Conservation (phyloP, 495 filamentous ascomycete genomes). For the Hypomontagnella submonticulosa region DNA sequence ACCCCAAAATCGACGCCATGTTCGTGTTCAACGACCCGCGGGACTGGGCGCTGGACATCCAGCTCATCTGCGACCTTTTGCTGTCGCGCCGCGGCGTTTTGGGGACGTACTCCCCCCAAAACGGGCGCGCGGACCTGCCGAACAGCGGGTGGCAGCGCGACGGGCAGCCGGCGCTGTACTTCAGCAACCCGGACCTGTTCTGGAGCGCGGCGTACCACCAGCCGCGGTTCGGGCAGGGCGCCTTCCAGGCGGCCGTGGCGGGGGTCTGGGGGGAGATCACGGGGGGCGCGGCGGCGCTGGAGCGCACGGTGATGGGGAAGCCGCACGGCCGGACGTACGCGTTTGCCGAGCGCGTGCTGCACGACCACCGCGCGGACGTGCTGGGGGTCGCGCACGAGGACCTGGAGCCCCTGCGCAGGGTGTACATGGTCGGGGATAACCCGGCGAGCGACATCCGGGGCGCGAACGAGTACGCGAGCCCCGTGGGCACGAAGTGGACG, state of each 20-base stretch:
- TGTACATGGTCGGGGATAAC: slow-evolving; percentile 99
- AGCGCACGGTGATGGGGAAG: slow-evolving; percentile 82
- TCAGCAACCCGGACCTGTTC: slow-evolving; percentile 88
- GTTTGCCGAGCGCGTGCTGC: slow-evolving; percentile 81
- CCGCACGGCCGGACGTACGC: slow-evolving; percentile 79
- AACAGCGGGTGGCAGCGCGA: slow-evolving; percentile 81
- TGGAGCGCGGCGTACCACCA: slow-evolving; percentile 86
- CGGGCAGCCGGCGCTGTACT: slow-evolving; percentile 82
- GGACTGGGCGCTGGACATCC: slow-evolving; percentile 91
- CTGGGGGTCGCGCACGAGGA: slow-evolving; percentile 43
- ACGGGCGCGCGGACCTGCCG: slow-evolving; percentile 64
- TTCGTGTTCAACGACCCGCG: slow-evolving; percentile 92
- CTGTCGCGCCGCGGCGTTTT: slow-evolving; percentile 77
- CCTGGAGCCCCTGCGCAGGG: slow-evolving; percentile 61
- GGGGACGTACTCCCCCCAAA: slow-evolving; percentile 73
- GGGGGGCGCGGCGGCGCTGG: slow-evolving; percentile 67
- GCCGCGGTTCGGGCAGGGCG: slow-evolving; percentile 93
- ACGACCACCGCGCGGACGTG: slow-evolving; percentile 64
- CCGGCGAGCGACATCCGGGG: slow-evolving; percentile 91
- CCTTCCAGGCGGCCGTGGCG: slow-evolving; percentile 82
- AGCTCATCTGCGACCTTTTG: slow-evolving; percentile 82
- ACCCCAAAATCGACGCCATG: slow-evolving; percentile 82
- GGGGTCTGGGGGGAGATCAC: slow-evolving; percentile 82
- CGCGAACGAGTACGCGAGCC: slow-evolving; percentile 79
- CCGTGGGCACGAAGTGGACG: slow-evolving; percentile 75